Base-by-base conservation (phyloP, 148 eudicot species). In the Rhododendron williamsianum region DNA sequence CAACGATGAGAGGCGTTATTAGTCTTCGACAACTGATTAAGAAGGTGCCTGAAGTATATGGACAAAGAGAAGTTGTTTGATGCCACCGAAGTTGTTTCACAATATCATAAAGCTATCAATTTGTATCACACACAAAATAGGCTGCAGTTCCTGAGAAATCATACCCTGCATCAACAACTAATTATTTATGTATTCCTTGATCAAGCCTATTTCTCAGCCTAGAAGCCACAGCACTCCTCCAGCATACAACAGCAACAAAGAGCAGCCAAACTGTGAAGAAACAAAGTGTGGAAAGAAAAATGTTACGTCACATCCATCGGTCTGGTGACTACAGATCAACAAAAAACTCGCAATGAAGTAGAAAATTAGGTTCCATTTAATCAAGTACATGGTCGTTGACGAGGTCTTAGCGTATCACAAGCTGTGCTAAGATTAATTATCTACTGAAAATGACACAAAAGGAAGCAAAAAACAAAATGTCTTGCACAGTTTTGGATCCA, bases 171-270 rank as follows among this genome's bases (percentile, higher is more conserved):
- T 36, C 16, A 33, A 33, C 16, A 33, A 36, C 19, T 2, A 74
- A 74, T 15, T 74, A 27, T 27, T 74, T 12, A 35, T 41, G 13
- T 6, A 3, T 41, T 41, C 10, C 25, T 21, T n/a, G 30, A 78
- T 46, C 81, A 46, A 23, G 46, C 23, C 18, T 45, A 76, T 45
- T 23, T n/a, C 81, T 23, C 35, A 45, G 56, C 56, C 58, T 78
- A 78, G 35, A 23, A 78, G 58, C 81, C 23, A 27, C 80, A 76
- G n/a, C 81, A 78, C 56, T 46, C 33, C 81, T 78, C 81, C 35
- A 46, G 56, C 54, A 78, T 7, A 46, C 81, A 78, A 51, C 81
- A 78, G 81, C 81, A 78, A n/a, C 81, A 78, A 18, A 78, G 81
- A 45, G 81, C 35, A 78, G 56, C 81, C 56, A 78, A 78, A 48